A percentile compares a stretch with the other conserved stretches of the same genome.
These are phyloP conservation scores for Ceratocystiopsis brevicomis DNA, from an alignment of 2,329 filamentous ascomycete genomes.

Conservation along the genomic window DNA sequence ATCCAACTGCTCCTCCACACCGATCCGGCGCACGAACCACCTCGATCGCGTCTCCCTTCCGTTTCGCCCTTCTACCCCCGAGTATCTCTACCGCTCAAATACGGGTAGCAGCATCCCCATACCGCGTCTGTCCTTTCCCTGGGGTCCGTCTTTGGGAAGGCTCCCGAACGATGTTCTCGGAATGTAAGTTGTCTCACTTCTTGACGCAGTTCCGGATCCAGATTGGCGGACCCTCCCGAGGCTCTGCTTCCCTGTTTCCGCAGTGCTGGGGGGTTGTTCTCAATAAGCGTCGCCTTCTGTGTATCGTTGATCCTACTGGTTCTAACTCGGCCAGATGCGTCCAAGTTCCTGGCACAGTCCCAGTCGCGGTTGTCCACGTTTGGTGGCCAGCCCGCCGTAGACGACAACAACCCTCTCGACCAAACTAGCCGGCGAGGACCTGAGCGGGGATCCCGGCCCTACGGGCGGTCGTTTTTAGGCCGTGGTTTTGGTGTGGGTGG, in stretches of 20 bases:
- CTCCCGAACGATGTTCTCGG: conserved; percentile 53
- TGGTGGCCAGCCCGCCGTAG: conserved; percentile 31
- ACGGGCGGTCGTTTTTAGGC: conserved; percentile 23
- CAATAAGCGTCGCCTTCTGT: too few relatives aligned
- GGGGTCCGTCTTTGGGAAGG: conserved; percentile 6
- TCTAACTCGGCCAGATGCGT: conserved; percentile 50
- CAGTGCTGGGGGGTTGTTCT: too few relatives aligned
- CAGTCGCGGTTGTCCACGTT: conserved; percentile 72
- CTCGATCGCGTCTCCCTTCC: too few relatives aligned
- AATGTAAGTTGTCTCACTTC: conserved; percentile 45
- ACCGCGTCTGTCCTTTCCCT: conserved; percentile 1
- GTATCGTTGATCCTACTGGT: too few relatives aligned
- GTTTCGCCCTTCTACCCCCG: too few relatives aligned
- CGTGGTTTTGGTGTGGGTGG: conserved; percentile 21
- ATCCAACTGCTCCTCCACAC: too few relatives aligned
- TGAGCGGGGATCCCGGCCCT: conserved; percentile 9
- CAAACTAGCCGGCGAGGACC: conserved; percentile 16
- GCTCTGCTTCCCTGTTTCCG: background rate
- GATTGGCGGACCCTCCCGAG: too few relatives aligned
- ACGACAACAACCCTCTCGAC: conserved; percentile 13
- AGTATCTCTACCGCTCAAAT: too few relatives aligned
- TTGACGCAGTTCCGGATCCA: background rate
- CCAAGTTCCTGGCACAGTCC: conserved; percentile 87
- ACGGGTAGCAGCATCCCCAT: too few relatives aligned
- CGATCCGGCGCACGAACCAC: too few relatives aligned